Evolutionary conservation across 768 basidiomycete species (phyloP), one percentile per base, ranked within the genome.

Genomic region (Auricularia heimuer): DNA sequence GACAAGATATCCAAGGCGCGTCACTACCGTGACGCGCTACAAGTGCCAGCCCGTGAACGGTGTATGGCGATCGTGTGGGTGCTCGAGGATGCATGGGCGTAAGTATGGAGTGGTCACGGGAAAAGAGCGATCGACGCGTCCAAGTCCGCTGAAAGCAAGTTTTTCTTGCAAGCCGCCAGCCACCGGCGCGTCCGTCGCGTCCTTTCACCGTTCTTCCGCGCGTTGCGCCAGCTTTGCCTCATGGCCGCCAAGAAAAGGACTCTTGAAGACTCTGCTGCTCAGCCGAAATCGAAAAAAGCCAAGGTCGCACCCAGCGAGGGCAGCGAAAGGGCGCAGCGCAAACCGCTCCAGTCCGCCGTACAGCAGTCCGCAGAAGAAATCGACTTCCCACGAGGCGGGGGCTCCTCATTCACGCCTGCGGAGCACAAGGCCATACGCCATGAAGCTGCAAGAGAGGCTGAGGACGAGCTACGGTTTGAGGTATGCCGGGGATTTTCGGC

Each of bases 361-460:
- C 56, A 12, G 29, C 24, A 10, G 29, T 10, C 56, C 6, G 56
- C 80, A 10, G 86, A 93, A 45, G 94, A 95, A 71, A 82, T 92
- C 62, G 93, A 95, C 75, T 99, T 98, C 76, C 95, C 95, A 65
- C 86, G 96, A 69, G 97, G 96, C 34, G 96, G 96, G 34, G 96
- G 96, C 63, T 90, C 93, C 1, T 82, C 79, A 37, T 82, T 96
- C 69, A 97, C 95, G 21, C 88, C 94, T 37, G 77, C 92, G 6
- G 95, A 99, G 74, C 87, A 94, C 63, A 94, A 95, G 75, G 78
- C 86, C 63, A 84, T 92, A 42, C 84, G 88, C 62, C 86, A 89
- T 29, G 96, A 98, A 74, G 96, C 86, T 4, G 78, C 84, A 8
- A 85, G 86, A 72, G 94, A 97, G 73, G 94, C 91, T 0, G 84